Base-by-base conservation (phyloP, 1,284 basidiomycete genomes). In the Cryptococcus jaspeensis region DNA sequence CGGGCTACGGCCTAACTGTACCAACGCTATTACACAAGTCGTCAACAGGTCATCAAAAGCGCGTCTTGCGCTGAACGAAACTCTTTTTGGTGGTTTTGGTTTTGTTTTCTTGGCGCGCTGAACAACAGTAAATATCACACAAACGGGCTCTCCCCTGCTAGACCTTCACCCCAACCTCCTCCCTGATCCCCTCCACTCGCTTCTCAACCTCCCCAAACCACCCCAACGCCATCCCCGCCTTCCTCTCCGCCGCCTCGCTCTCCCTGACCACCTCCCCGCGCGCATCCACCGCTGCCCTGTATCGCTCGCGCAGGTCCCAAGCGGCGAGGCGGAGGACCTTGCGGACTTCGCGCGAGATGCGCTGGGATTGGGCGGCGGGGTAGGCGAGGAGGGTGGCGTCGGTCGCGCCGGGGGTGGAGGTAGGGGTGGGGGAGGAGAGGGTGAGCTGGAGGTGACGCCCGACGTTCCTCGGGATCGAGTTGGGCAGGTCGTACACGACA, bases 311-410 rank as follows among this genome's bases (percentile, higher is more conserved):
- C 58, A 96, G 77, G 76, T 98, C 94, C 89, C 90, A 97, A 18
- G 87, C 87, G n/a, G 90, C 93, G 16, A 95, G 77, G 48, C 94
- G 82, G 66, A 99, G 80, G 48, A 99, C 95, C 79, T 98, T 98
- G 70, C 95, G 84, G 18, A 91, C 91, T 82, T 99, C 96, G 40
- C 87, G 83, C 48, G 85, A 81, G 45, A 97, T 83, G 15, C 95
- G 83, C 45, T 80, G 81, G 0, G 85, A 82, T 70, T 98, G 87
- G 3, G 81, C 81, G 53, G 88, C 85, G 16, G 87, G 80, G 70
- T 89, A 96, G 22, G 81, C 76, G 23, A 81, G 80, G 28, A 32
- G 28, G 4, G 28, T 32, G 4, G 28, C 28, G 28, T 32, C 28
- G 28, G 28, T 32, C 38, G 65, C 50, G 16, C 67, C 58, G 12